These are phyloP conservation scores for Orbilia blumenaviensis DNA, from an alignment of 2,329 filamentous ascomycete genomes.

Conservation along the genomic window DNA sequence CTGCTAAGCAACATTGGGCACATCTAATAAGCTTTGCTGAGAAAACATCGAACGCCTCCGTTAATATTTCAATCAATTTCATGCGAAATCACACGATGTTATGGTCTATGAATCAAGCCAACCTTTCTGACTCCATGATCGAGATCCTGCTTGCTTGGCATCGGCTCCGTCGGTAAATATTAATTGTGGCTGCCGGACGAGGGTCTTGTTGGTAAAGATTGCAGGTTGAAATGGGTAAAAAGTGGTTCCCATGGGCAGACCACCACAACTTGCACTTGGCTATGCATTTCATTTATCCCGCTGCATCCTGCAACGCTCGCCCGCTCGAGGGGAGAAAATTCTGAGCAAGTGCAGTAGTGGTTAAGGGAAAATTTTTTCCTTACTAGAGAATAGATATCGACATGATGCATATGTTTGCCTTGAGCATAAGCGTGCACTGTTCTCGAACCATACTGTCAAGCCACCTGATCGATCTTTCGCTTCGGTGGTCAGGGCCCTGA, in stretches of 20 bases:
- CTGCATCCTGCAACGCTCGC: background rate
- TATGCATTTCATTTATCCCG: constrained; percentile 31
- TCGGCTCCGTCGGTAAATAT: constrained; percentile 36
- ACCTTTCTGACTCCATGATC: background rate
- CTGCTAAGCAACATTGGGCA: background rate
- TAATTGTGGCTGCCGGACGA: constrained; percentile 36
- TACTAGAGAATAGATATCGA: background rate
- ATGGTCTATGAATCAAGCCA: background rate
- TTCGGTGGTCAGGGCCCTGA: background rate
- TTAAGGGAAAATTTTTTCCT: background rate
- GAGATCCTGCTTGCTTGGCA: background rate
- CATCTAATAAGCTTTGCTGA: background rate
- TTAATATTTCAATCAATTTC: background rate
- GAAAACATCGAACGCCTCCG: constrained; percentile 5
- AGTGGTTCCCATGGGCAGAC: constrained; percentile 16
- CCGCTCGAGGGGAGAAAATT: background rate
- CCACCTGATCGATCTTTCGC: constrained; percentile 31
- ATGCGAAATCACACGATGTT: background rate
- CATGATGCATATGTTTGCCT: background rate
- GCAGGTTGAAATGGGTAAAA: constrained; percentile 33
- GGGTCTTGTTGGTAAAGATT: constrained; percentile 32
- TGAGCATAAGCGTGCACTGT: no score
- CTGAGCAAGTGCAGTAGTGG: no score
- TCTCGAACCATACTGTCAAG: constrained; percentile 7
- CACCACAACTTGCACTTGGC: constrained; percentile 6